Conservation (phyloP, 2,329 filamentous ascomycete genomes). For the Blumeriella jaapii region DNA sequence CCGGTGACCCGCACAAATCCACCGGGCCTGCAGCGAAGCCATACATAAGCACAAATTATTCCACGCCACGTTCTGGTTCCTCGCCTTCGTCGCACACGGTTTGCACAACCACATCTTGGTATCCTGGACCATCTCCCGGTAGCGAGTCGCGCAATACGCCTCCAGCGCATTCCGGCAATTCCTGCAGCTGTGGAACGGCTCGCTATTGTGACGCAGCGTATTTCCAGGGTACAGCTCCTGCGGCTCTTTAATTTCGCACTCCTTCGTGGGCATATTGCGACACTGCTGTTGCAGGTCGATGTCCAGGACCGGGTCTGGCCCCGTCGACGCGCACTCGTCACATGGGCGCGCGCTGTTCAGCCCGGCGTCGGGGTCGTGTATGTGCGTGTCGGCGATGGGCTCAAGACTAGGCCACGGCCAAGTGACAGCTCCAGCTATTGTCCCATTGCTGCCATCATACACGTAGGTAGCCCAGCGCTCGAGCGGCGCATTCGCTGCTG, state of each 20-base stretch:
- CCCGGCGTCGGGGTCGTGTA: not conserved
- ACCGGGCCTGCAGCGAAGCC: not conserved
- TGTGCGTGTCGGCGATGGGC: not conserved
- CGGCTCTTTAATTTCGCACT: too few relatives aligned
- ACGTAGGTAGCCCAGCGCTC: not conserved
- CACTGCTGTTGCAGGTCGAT: not conserved
- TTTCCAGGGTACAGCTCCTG: not conserved
- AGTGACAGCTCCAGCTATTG: too few relatives aligned
- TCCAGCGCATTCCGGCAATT: not conserved
- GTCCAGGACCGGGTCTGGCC: too few relatives aligned
- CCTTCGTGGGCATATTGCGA: too few relatives aligned
- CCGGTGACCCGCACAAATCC: not conserved
- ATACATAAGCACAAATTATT: not conserved
- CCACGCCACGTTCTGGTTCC: not conserved
- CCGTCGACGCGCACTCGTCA: not conserved
- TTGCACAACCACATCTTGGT: not conserved
- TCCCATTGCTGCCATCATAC: not conserved
- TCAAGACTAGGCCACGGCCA: not conserved
- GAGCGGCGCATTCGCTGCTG: not conserved
- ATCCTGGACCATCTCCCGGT: not conserved
- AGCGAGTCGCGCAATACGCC: not conserved
- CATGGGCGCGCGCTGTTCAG: not conserved
- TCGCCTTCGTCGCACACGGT: not conserved
- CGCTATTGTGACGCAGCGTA: not conserved
- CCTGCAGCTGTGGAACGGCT: not conserved